Conservation (phyloP, 1,284 basidiomycete genomes). For the Meripilus lineatus region DNA sequence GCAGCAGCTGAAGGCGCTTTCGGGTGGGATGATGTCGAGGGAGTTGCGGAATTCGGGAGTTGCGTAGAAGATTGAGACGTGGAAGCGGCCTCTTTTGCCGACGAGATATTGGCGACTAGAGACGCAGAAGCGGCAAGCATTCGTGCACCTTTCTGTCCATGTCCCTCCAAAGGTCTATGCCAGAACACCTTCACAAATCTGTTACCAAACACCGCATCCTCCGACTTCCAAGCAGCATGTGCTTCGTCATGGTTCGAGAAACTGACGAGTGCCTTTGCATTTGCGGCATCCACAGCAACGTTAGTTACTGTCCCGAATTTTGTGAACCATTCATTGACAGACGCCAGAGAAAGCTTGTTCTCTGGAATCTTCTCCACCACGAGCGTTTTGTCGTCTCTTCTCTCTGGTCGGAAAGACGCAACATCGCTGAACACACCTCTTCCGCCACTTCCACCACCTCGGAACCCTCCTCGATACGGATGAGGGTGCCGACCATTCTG, state of each 20-base stretch:
- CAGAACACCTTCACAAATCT: constrained; percentile 94
- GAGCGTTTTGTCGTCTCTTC: constrained; percentile 77
- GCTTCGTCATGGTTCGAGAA: constrained; percentile 87
- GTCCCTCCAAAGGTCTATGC: constrained; percentile 88
- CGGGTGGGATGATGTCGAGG: constrained; percentile 27
- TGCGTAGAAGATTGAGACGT: constrained; percentile 11
- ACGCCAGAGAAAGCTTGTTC: constrained; percentile 72
- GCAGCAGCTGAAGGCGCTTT: too few relatives aligned
- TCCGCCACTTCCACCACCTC: constrained; percentile 39
- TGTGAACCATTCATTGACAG: constrained; percentile 88
- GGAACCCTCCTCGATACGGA: constrained; percentile 27
- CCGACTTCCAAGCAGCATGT: constrained; percentile 84
- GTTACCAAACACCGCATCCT: constrained; percentile 91
- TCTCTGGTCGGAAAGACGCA: constrained; percentile 60
- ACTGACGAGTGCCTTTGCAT: constrained; percentile 80
- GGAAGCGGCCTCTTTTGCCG: constrained; percentile 18
- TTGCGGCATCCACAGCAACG: constrained; percentile 78
- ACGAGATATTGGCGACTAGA: constrained; percentile 56
- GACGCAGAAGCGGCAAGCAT: constrained; percentile 76
- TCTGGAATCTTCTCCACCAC: constrained; percentile 94
- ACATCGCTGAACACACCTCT: constrained; percentile 55
- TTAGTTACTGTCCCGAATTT: constrained; percentile 92
- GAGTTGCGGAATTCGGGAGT: neutral
- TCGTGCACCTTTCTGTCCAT: constrained; percentile 70
- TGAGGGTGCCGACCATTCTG: constrained; percentile 12